Percentiles rank a stretch among this genome's conserved stretches.
phyloP scores from a whole-genome alignment of 2,329 filamentous ascomycete genomes.

The Tolypocladium ovalisporum region DNA sequence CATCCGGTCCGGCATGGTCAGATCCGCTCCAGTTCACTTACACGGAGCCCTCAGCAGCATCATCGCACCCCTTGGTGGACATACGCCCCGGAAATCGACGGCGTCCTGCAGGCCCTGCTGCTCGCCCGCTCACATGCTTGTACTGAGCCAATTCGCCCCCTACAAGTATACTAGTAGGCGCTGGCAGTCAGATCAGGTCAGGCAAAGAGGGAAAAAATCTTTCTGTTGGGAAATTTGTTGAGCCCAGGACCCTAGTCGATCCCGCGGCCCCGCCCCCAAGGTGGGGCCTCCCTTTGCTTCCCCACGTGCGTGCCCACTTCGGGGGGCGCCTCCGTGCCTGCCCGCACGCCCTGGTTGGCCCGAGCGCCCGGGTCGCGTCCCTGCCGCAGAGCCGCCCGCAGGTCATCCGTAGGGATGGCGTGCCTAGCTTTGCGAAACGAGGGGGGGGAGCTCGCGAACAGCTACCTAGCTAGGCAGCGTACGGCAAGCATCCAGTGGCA shows the following conservation, averaged over 20 bases:
- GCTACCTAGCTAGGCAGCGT: too few species aligned
- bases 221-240: conserved; percentile 29
- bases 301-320: background rate
- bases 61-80: background rate
- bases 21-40: background rate
- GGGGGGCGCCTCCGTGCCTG: background rate
- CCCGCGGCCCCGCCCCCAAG: background rate
- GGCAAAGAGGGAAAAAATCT: background rate
- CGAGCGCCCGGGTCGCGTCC: background rate
- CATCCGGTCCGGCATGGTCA: background rate
- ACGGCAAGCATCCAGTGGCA: background rate
- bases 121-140: background rate
- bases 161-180: too few species aligned
- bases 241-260: conserved; percentile 7
- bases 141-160: background rate
- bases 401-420: background rate
- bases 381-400: background rate
- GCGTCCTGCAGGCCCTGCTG: background rate
- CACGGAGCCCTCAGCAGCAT: background rate
- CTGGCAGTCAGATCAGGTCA: background rate
- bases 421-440: background rate
- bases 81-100: background rate
- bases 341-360: background rate
- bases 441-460: background rate
- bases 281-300: background rate